Evolutionary conservation across 495 filamentous ascomycete species (phyloP), one percentile per base, ranked within the genome.

Genomic region (Hypoxylon rickii): DNA sequence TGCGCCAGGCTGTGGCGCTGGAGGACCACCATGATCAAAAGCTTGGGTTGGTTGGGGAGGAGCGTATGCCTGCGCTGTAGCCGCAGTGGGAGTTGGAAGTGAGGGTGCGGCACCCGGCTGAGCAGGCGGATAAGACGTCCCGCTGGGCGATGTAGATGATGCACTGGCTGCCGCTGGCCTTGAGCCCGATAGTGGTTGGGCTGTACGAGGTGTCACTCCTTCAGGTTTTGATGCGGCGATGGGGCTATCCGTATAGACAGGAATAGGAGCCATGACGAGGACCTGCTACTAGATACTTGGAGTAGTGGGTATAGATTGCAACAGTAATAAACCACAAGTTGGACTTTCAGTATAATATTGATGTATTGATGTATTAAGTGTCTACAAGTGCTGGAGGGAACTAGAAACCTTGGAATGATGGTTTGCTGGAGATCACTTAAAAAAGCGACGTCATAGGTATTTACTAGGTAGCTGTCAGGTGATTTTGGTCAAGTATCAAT

Each of bases 1-100:
- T 3, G 80, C 74, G 49, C 82, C 85, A 19, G 85, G 85, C 56
- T 88, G 86, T 1, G 86, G 86, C 38, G 81, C 72, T 20, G 85
- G 79, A 10, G 83, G 82, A 11, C 22, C 13, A 57, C 65, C 18
- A 67, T 50, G 13, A 64, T 69, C 61, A 53, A 38, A 51, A 8
- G 69, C 70, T 21, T 69, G 49, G 15, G 62, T 64, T 26, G 69
- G 68, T 24, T 65, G 67, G 48, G 62, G 22, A 8, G 60, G 64
- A 36, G 48, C 48, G 44, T 59, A 65, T 16, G 53, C 55, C 17
- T 62, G 64, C 12, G 60, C 57, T 31, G 51, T 42, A 20, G 53
- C 54, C 20, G 50, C 54, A 16, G 75, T 79, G 10, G 67, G 70
- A 37, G 67, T 58, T 32, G 70, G 72, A 6, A 71, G 51, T 15